Conservation (phyloP, 306 rosid species). For the Pueraria montana region DNA sequence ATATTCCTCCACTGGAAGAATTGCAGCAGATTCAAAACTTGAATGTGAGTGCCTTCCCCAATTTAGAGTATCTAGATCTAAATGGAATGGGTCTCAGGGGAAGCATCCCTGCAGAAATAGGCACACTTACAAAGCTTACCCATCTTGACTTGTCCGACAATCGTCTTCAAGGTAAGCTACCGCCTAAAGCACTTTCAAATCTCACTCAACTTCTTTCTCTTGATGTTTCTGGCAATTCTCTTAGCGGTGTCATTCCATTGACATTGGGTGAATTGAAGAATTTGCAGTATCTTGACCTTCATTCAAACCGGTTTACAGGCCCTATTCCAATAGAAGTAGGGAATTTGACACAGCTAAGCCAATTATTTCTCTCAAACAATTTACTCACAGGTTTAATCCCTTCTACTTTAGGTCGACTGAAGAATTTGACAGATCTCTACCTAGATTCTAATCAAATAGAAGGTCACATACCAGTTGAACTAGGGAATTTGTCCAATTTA, state of each 20-base stretch:
- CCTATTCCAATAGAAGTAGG: no score
- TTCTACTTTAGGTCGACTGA: no score
- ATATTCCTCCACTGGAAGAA: neutral
- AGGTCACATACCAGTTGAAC: neutral
- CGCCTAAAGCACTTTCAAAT: neutral
- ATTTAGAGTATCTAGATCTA: neutral
- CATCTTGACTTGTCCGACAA: neutral
- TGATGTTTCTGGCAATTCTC: neutral
- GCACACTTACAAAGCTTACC: neutral
- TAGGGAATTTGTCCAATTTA: no score
- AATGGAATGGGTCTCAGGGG: neutral
- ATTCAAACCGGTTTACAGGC: no score
- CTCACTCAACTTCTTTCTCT: no score
- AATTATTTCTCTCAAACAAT: no score
- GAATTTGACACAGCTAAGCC: no score
- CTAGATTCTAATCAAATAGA: neutral
- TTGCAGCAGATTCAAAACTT: neutral
- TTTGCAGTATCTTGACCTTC: no score
- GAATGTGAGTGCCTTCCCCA: neutral
- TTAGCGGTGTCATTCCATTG: neutral
- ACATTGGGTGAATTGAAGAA: neutral
- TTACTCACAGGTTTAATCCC: no score
- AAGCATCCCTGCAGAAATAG: neutral
- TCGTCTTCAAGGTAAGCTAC: neutral
- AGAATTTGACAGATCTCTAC: neutral